Base-by-base conservation (phyloP, 169 alveolate genomes). In the Plasmodium reichenowi region DNA sequence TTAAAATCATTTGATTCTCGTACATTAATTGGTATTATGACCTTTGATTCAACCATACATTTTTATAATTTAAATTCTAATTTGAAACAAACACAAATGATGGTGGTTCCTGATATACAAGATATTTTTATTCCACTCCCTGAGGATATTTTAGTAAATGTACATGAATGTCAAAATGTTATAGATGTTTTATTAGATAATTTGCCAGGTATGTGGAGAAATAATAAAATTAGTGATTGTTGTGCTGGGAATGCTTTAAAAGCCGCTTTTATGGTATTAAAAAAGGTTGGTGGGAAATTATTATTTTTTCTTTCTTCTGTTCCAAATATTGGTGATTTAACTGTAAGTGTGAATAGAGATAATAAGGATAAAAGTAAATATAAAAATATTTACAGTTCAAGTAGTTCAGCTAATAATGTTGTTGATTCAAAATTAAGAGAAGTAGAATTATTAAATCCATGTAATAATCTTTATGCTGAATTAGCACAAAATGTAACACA, bases 241-340 rank as follows among this genome's bases (percentile, higher is more conserved):
- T 85, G 97, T 96, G 95, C 92, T 58, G 89, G 98, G 15, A 94
- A 96, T 56, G 99, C 99, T 12, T 73, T 97, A 70, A 95, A 94
- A 63, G 98, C 98, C 6, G 98, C 99, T 32, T 92, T 94, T 52
- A 90, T 96, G 95, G 96, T 97, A 24, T 93, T 97, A 96, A 95
- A 97, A 78, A 97, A 97, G 87, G 95, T 96, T n/a, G 99, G 99
- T 12, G 99, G 99, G 38, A 97, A 97, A 93, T 87, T 97, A 24
- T 62, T 96, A 71, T 93, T 96, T 67, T 97, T 96, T 89, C 88
- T 94, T 29, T 93, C 98, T 15, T 95, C 95, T 17, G 96, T 96
- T 26, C 95, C 97, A 24, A 92, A 96, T 54, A 93, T 93, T 45
- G 97, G 97, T 6, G 97, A 93, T 58, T 96, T 96, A 13, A 94